Conservation (phyloP, 2,329 filamentous ascomycete species). For the Aspergillus fumigatiaffinis region DNA sequence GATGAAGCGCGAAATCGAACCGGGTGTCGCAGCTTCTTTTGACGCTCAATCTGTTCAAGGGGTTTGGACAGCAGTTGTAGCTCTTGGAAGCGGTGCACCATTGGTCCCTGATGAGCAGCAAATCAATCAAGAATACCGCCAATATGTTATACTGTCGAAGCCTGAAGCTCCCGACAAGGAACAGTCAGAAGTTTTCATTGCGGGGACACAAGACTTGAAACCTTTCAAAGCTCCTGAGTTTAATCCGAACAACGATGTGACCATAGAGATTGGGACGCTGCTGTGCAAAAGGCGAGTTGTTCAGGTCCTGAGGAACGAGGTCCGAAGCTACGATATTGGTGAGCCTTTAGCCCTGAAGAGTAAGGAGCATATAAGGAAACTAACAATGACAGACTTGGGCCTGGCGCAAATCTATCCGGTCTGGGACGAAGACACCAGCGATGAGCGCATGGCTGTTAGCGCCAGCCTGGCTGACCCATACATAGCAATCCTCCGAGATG, state of each 20-base stretch:
- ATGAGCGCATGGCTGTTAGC: conserved; percentile 68
- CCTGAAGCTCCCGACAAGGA: conserved; percentile 62
- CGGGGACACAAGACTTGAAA: conserved; percentile 71
- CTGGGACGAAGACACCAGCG: conserved; percentile 83
- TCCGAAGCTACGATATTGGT: conserved; percentile 88
- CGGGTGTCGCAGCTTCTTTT: conserved; percentile 65
- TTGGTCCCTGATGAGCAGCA: conserved; percentile 47
- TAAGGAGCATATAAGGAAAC: conserved; percentile 2
- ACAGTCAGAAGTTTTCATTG: conserved; percentile 71
- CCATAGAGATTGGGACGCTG: conserved; percentile 79
- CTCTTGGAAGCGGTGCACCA: conserved; percentile 45
- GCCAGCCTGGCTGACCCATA: conserved; percentile 86
- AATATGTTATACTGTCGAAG: conserved; percentile 80
- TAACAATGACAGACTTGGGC: conserved; percentile 62
- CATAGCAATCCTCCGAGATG: conserved; percentile 75
- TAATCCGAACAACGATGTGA: conserved; percentile 81
- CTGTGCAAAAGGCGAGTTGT: conserved; percentile 77
- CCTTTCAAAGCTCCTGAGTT: conserved; percentile 81
- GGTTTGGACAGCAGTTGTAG: conserved; percentile 71
- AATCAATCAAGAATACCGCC: conserved; percentile 57
- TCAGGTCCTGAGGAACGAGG: conserved; percentile 80
- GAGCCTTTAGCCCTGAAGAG: conserved; percentile 35
- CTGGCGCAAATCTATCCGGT: conserved; percentile 89
- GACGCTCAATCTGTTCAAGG: conserved; percentile 69
- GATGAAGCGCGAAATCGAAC: conserved; percentile 73